Evolutionary conservation across 495 filamentous ascomycete species (phyloP).

Genomic region (Penicillium cinerascens): DNA sequence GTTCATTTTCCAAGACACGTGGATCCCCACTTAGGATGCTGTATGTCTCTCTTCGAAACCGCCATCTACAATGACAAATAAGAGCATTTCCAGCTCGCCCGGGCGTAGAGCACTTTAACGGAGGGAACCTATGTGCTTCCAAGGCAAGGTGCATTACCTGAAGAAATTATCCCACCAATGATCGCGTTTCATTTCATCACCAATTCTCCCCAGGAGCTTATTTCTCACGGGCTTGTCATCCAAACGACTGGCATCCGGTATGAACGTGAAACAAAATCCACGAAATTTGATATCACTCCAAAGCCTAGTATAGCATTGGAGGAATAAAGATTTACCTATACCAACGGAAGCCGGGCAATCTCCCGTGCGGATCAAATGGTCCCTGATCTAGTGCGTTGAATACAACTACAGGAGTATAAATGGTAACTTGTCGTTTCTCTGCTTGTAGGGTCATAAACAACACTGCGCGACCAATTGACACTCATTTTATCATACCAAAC

Average conservation of each 20-base stretch:
- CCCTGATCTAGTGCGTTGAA: neutral
- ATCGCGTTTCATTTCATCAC: neutral
- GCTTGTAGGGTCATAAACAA: neutral
- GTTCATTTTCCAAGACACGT: neutral
- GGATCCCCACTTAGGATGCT: neutral
- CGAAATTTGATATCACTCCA: neutral
- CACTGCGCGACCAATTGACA: neutral
- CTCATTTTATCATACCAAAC: neutral
- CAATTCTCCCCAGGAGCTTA: neutral
- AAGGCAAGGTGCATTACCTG: neutral
- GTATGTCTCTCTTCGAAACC: conserved; percentile 10
- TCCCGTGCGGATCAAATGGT: neutral
- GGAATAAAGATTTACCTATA: neutral
- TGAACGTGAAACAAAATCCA: neutral
- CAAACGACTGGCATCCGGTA: neutral
- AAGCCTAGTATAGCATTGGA: neutral
- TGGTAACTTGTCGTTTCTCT: neutral
- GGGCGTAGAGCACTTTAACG: no score
- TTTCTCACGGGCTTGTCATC: neutral
- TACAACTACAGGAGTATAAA: neutral
- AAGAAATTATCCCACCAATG: neutral
- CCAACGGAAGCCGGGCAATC: neutral
- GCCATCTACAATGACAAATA: neutral
- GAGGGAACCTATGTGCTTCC: neutral
- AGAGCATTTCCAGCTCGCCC: no score